These are phyloP conservation scores for Chaetothyriales sp. DNA, from an alignment of 2,329 filamentous ascomycete species.

Conservation along the genomic window DNA sequence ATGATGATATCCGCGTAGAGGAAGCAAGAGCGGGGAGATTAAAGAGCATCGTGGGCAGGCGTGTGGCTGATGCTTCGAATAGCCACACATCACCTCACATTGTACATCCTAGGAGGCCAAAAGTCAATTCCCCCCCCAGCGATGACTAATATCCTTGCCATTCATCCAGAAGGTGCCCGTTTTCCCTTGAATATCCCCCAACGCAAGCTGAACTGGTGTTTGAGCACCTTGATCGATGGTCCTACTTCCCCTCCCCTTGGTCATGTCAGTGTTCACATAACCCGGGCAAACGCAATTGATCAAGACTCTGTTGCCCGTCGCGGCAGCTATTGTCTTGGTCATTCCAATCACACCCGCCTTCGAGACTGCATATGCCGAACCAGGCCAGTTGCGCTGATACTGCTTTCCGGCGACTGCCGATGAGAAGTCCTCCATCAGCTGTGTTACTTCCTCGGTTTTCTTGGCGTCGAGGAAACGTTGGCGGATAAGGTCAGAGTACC, in stretches of 20 bases:
- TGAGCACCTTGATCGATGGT: constrained; percentile 32
- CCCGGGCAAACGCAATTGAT: constrained; percentile 33
- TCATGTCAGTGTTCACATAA: constrained; percentile 37
- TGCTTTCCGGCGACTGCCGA: constrained; percentile 35
- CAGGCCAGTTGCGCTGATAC: constrained; percentile 34
- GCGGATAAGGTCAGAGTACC: constrained; percentile 33
- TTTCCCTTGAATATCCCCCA: constrained; percentile 26
- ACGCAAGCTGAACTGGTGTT: constrained; percentile 31
- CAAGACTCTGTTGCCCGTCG: constrained; percentile 23
- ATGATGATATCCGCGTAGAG: no score
- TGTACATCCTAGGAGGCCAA: no score
- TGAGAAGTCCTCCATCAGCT: constrained; percentile 38
- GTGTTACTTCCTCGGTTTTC: constrained; percentile 31
- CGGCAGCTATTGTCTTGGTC: constrained; percentile 27
- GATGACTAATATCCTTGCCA: constrained; percentile 25
- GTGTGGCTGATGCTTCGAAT: no score
- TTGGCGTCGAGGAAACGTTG: constrained; percentile 30
- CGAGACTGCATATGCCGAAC: constrained; percentile 36
- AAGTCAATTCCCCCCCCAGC: constrained; percentile 6
- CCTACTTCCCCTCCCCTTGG: constrained; percentile 27
- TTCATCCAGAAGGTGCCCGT: constrained; percentile 29
- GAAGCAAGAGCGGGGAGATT: no score
- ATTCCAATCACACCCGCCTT: constrained; percentile 34
- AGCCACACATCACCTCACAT: no score
- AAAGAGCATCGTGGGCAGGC: no score